Evolutionary conservation across 257 asterid species (phyloP).

Genomic region (Mitragyna speciosa): DNA sequence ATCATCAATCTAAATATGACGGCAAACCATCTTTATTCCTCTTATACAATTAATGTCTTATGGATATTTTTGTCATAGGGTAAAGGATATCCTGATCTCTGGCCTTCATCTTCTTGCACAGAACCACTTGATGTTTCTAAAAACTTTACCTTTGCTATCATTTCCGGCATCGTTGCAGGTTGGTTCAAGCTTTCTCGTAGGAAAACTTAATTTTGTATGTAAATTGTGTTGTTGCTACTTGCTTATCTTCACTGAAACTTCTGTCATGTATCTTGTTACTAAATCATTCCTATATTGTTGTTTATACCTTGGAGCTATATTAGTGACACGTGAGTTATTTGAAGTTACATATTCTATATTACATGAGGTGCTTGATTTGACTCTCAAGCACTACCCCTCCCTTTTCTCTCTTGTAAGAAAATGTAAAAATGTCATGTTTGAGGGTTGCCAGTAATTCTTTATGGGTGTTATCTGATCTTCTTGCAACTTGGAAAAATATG

Average conservation of each 20-base stretch:
- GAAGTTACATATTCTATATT: neutral
- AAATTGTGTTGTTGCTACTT: slow-evolving; percentile 1
- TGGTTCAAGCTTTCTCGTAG: slow-evolving; percentile 1
- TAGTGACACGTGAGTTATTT: too few species aligned
- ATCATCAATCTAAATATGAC: neutral
- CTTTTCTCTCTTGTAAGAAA: too few species aligned
- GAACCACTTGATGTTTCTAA: slow-evolving; percentile 92
- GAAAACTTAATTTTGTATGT: neutral
- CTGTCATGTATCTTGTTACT: neutral
- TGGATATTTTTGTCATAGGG: slow-evolving; percentile 51
- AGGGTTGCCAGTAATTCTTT: too few species aligned
- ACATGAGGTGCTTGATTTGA: too few species aligned
- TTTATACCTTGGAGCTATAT: too few species aligned
- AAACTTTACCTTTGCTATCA: slow-evolving; percentile 74
- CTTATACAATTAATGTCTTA: slow-evolving; percentile 9
- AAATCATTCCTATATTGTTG: too few species aligned
- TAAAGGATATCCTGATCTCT: slow-evolving; percentile 86
- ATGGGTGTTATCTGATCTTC: too few species aligned
- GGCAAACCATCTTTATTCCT: slow-evolving; percentile 16
- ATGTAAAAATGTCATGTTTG: too few species aligned
- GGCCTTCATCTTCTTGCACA: slow-evolving; percentile 89
- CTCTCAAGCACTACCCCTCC: too few species aligned
- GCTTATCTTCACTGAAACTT: neutral
- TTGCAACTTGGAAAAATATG: neutral
- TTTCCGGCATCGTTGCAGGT: slow-evolving; percentile 80